Conservation (phyloP, 176 grass and related monocot species). For the Carex cristatella region DNA sequence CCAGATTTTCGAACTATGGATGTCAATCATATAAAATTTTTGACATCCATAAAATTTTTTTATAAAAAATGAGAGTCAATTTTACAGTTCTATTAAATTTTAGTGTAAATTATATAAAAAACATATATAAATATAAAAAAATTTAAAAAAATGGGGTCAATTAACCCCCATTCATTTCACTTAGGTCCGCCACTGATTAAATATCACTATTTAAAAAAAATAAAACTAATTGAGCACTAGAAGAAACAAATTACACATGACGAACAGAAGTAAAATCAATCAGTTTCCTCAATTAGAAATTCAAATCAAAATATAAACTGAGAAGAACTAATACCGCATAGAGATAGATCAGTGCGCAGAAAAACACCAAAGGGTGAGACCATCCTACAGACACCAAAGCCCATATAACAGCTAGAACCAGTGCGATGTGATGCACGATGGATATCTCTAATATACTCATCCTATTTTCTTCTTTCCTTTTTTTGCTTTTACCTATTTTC, state of each 20-base stretch:
- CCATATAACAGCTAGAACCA: slow-evolving; percentile 67
- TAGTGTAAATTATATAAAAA: too few species aligned
- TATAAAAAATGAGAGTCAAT: too few species aligned
- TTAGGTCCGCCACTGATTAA: too few species aligned
- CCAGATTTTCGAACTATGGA: too few species aligned
- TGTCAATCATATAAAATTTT: too few species aligned
- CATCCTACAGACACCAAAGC: slow-evolving; percentile 41
- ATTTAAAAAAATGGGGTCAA: too few species aligned
- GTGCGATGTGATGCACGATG: slow-evolving; percentile 70
- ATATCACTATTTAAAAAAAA: too few species aligned
- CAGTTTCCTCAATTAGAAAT: neutral
- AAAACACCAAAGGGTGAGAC: slow-evolving; percentile 49
- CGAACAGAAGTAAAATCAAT: neutral
- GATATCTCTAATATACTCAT: slow-evolving; percentile 71
- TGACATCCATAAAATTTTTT: too few species aligned
- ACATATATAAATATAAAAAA: too few species aligned
- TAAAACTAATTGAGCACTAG: neutral
- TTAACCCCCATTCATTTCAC: too few species aligned
- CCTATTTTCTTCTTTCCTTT: neutral
- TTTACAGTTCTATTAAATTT: too few species aligned
- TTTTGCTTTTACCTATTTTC: neutral
- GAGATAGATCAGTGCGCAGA: slow-evolving; percentile 65
- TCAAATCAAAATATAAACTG: neutral
- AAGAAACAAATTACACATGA: neutral
- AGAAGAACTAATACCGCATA: slow-evolving; percentile 50